Evolutionary conservation across 2,329 filamentous ascomycete genomes (phyloP), one percentile per base, ranked within the genome.

Genomic region (Leptographium procerum): DNA sequence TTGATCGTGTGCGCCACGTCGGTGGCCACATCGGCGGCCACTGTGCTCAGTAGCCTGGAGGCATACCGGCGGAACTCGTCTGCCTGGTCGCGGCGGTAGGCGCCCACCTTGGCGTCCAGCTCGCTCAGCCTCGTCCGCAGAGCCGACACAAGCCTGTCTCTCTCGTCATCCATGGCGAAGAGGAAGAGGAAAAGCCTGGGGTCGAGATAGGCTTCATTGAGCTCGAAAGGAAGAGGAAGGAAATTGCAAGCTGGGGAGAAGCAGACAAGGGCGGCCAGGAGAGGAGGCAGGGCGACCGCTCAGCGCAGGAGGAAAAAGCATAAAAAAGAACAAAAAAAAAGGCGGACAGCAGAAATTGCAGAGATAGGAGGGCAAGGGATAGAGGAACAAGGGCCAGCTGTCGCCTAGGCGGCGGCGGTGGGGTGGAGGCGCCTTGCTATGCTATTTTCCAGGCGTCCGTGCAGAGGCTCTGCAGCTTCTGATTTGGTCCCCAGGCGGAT

Each of bases 31-130:
- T 77, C 68, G 55, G 72, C 69, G 33, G 77, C 70, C 55, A 77
- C 71, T 64, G 76, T 69, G 64, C 71, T 72, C 65, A 85, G 71
- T 59, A 81, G 70, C 55, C 75, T 69, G 58, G 75, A 73, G 61
- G 77, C 77, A 69, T 82, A 79, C 63, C 74, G 75, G 59, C 77
- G 72, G 66, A 84, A 86, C 64, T 84, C 79, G 62, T 73, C 69
- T 56, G 78, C 74, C 75, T 84, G 77, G 62, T 81, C 77, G 66
- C 75, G 76, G 64, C 78, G 80, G 70, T 81, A 83, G 61, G 75
- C 72, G 61, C 72, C 75, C 65, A 85, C 80, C 67, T 78, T 79
- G 67, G 73, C 71, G 66, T 85, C 79, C 56, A 85, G 78, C 65
- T 82, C 74, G 65, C 70, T 71, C 63, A 82, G 77, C 74, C 77